A percentile compares a stretch with the other conserved stretches of the same genome.
Conservation (phyloP, 129 eudicot species). For the Lactuca sativa region DNA sequence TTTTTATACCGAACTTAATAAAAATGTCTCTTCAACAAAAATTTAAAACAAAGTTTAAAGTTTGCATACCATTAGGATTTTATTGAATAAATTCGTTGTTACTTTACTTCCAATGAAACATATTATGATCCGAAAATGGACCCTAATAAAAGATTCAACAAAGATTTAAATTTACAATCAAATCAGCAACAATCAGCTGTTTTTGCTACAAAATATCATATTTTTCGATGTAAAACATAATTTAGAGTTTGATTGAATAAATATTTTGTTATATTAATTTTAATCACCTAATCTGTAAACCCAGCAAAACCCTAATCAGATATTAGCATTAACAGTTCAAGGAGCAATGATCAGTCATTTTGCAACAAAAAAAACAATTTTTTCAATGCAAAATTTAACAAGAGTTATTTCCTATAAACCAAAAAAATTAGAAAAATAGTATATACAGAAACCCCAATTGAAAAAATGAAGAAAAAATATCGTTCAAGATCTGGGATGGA, state of each 20-base stretch:
- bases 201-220: slow-evolving; percentile 3
- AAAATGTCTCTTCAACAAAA: neutral
- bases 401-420: neutral
- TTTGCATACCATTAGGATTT: neutral
- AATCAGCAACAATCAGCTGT: neutral
- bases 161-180: slow-evolving; percentile 1
- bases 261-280: neutral
- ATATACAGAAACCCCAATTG: too few relatives aligned
- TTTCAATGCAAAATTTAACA: neutral
- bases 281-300: slow-evolving; percentile 3
- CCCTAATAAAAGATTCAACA: slow-evolving; percentile 13
- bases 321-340: slow-evolving; percentile 6
- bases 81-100: neutral
- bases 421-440: too few relatives aligned
- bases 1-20: neutral
- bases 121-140: slow-evolving; percentile 3
- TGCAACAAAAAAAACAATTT: neutral
- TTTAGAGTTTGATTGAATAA: neutral
- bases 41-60: neutral
- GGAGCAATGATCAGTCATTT: slow-evolving; percentile 1
- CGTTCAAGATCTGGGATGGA: too few relatives aligned
- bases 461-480: too few relatives aligned
- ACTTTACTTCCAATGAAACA: neutral
- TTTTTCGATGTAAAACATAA: neutral
- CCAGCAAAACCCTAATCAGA: neutral